Percentiles rank a stretch among this genome's conserved stretches.
Conservation (phyloP, 306 rosid species). For the Cicer bijugum region DNA sequence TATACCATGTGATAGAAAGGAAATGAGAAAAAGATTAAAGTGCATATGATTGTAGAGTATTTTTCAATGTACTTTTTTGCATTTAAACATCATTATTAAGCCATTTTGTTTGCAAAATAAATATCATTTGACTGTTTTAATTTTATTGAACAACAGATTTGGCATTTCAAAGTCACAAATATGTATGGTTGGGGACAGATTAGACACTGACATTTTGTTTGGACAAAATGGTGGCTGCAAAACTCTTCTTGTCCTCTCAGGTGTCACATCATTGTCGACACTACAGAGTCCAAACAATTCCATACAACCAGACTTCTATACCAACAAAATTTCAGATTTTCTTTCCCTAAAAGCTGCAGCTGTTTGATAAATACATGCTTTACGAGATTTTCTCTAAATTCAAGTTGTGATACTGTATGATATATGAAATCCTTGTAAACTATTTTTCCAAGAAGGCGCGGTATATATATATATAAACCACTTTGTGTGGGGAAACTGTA, state of each 20-base stretch:
- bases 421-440: background rate
- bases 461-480: background rate
- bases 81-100: background rate
- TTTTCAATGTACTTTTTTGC: background rate
- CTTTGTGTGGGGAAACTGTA: background rate
- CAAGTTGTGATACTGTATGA: background rate
- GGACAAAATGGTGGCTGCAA: constrained; percentile 99
- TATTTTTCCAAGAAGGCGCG: too few species aligned
- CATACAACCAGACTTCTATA: constrained; percentile 90
- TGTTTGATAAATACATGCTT: constrained; percentile 51
- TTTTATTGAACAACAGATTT: constrained; percentile 60
- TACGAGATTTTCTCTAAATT: background rate
- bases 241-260: constrained; percentile 94
- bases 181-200: constrained; percentile 98
- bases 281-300: constrained; percentile 81
- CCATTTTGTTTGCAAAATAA: background rate
- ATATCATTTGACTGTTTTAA: constrained; percentile 30
- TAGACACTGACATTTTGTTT: constrained; percentile 91
- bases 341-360: constrained; percentile 77
- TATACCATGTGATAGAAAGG: background rate
- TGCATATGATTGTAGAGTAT: background rate
- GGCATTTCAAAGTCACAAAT: constrained; percentile 89
- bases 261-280: constrained; percentile 71
- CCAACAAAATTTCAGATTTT: constrained; percentile 86
- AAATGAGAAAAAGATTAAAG: background rate